Conservation (phyloP, 2,329 filamentous ascomycete species). For the Dothiorella sarmentorum region DNA sequence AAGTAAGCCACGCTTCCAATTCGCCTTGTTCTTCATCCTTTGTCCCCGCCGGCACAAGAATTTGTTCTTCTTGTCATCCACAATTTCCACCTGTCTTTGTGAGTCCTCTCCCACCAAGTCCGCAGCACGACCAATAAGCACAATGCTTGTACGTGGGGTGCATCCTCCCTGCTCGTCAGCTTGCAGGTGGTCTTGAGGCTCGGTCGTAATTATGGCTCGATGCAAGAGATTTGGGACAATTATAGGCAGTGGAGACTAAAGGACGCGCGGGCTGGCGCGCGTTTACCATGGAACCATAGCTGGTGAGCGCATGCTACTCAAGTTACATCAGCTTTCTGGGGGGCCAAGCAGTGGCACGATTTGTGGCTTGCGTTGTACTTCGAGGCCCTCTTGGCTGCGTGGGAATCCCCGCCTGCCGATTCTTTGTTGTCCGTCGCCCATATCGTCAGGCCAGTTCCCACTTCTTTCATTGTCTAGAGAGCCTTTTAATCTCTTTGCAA, state of each 20-base stretch:
- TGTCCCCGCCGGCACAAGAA: not conserved
- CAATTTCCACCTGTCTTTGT: slow-evolving; percentile 9
- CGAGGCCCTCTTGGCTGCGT: slow-evolving; percentile 1
- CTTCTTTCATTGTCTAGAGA: not conserved
- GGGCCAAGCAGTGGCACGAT: not conserved
- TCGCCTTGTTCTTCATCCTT: not conserved
- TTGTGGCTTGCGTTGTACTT: slow-evolving; percentile 4
- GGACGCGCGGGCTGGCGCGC: too few relatives aligned
- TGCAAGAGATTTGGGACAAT: too few relatives aligned
- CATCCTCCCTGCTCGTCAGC: not conserved
- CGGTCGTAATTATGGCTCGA: not conserved
- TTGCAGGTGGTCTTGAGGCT: not conserved
- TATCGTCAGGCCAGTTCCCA: not conserved
- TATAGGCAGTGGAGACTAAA: too few relatives aligned
- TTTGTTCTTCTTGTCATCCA: not conserved
- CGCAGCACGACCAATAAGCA: not conserved
- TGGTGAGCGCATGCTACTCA: too few relatives aligned
- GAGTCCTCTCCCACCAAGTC: not conserved
- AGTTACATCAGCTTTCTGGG: not conserved
- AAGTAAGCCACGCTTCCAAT: not conserved
- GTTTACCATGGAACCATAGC: not conserved
- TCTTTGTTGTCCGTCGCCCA: slow-evolving; percentile 4
- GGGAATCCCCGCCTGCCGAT: not conserved
- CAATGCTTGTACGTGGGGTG: not conserved
- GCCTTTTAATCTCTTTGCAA: not conserved